Base-by-base conservation (phyloP, 2,329 filamentous ascomycete genomes). In the Cladosporium velox region DNA sequence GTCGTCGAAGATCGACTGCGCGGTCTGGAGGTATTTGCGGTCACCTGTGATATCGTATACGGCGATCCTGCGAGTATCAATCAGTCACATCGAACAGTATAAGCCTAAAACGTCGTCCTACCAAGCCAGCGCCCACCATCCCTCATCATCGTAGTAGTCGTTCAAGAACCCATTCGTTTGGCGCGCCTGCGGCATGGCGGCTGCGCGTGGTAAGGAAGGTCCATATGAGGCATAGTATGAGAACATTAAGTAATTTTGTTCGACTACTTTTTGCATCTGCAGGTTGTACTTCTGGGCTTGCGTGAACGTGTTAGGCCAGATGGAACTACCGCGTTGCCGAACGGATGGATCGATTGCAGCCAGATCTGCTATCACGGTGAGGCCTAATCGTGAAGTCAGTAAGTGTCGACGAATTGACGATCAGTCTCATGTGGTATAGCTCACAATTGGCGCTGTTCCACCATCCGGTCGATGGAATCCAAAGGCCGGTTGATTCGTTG, bases 71-170 rank as follows among this genome's bases (percentile, higher is more conserved):
- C 15, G 35, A 26, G 5, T 5, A 15, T 55, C 52, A 55, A 3
- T 14, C 12, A 24, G 2, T 11, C 2, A 15, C 18, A 6, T 14
- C 30, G 54, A 12, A 26, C 47, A 51, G 47, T 51, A 8, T 28
- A 28, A 55, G 38, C 21, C 15, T 26, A 18, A 30, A 30, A 2
- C 5, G 7, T 34, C 32, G 24, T 10, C 47, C 15, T 34, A 62
- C 83, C 83, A 85, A 26, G 79, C 84, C 8, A 86, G 72, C 3
- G 82, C 82, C 84, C 84, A 84, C 82, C 82, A 84, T 1, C 79
- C 81, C 67, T 86, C 82, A 66, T 86, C 84, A 62, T 86, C 84
- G 70, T 85, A 85, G 66, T 75, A 83, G 44, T 76, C 77, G 49
- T 80, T 78, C 52, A 68, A 58, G 21, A 68, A 69, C 1, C 68